Evolutionary conservation across 441 rosid genomes (phyloP), one percentile per base, ranked within the genome.

Genomic region (Breynia disticha): DNA sequence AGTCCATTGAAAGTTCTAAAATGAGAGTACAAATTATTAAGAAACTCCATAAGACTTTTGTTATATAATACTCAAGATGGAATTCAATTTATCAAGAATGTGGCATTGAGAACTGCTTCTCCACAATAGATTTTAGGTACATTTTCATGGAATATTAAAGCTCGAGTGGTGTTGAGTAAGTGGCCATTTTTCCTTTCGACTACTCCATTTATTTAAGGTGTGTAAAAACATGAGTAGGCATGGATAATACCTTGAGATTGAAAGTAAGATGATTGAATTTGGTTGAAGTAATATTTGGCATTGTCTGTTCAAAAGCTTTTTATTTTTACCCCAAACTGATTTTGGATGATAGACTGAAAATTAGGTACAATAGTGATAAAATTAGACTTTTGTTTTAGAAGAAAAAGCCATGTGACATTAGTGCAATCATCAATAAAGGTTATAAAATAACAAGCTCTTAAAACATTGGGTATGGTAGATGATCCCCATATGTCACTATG

Each of bases 301-400:
- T 59, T 48, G 52, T 48, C 35, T 18, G 16, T 38, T 8, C 46
- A 28, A 59, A 59, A 19, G 1, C 15, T 16, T 15, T 42, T 44
- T 8, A 55, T 56, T 19, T 43, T 11, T 12, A 16, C 38, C 1
- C 44, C 19, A 55, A 55, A 61, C 16, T 66, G 54, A 0, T 46
- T 55, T 51, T 61, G 16, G 19, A 61, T 32, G 50, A 55, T 50
- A 5, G 28, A 1, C 6, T 55, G 42, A 21, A 67, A 67, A 16
- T 16, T 47, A 7, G 43, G 55, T 5, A 53, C 11, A 14, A 47
- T 10, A 12, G 4, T 38, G 20, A 21, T 20, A 20, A 43, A 49
- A 32, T 66, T 18, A n/a, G 22, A 42, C 44, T 60, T 60, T 14
- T 61, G 18, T 56, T 67, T 43, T 1, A 55, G 19, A 1, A 50